Evolutionary conservation across 495 filamentous ascomycete genomes (phyloP), one percentile per base, ranked within the genome.

Genomic region (Achaetomiella virescens): DNA sequence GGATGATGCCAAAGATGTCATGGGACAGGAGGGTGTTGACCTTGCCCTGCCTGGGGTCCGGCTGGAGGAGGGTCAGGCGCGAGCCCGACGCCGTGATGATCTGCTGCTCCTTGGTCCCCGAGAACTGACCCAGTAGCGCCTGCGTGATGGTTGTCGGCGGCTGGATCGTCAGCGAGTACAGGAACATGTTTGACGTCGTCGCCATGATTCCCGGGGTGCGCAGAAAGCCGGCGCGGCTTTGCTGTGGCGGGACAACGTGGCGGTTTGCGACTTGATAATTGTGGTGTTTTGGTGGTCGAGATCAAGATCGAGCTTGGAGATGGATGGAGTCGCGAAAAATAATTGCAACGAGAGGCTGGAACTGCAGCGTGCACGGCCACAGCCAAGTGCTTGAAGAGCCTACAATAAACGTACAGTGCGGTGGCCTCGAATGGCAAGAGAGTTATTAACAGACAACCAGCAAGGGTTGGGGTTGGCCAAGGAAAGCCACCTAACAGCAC

Each of bases 161-260:
- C 70, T 96, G 88, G 64, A 99, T 84, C 20, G 95, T 97, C 69
- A 97, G 76, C 45, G 89, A 91, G 77, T 97, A 97, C 79, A 97
- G 85, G 69, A 96, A 96, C 90, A 96, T 95, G 66, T 89, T 90
- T 61, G 91, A 96, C 41, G 91, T 96, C 57, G 90, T 92, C 69
- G 93, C 91, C 93, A 99, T 99, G 73, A 61, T 88, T 95, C 38
- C 95, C 91, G 48, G 52, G 46, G 55, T 67, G 72, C 74, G 76
- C 78, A 78, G 77, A 66, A 68, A 73, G 73, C 75, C 75, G 74
- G 78, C 74, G 74, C 73, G 72, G 75, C 75, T 74, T 57, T 61
- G 59, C 46, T 61, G 44, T 51, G 55, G 42, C 20, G 27, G 36
- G 29, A 21, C 12, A 43, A 42, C 42, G 54, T 51, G 36, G 35